Conservation (phyloP, 192 early-diverging fungal species). For the Rhizoclosmatium sp. region DNA sequence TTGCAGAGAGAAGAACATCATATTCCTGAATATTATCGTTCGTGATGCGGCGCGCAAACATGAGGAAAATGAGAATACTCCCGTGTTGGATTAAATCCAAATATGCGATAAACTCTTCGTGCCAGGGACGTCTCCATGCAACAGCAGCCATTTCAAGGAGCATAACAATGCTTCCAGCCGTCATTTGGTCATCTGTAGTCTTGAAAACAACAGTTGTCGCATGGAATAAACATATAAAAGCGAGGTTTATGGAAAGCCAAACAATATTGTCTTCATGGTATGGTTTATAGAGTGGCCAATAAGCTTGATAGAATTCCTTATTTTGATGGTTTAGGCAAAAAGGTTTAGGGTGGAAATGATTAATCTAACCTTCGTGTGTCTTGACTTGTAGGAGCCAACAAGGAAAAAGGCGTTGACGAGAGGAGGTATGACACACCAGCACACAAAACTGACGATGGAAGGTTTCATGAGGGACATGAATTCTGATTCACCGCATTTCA, state of each 20-base stretch:
- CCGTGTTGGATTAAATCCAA: conserved; percentile 3
- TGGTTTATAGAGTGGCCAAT: conserved; percentile 10
- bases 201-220: neutral
- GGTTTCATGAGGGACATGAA: neutral
- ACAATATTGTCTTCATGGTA: neutral
- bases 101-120: neutral
- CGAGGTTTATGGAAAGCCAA: conserved; percentile 11
- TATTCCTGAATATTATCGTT: neutral
- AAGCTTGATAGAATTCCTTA: neutral
- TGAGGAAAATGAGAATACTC: neutral
- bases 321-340: neutral
- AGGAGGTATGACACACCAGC: conserved; percentile 8
- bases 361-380: no score
- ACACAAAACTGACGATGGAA: neutral
- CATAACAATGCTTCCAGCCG: conserved; percentile 5
- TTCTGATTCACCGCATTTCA: neutral
- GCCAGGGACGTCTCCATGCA: conserved; percentile 12
- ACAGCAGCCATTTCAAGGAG: conserved; percentile 3
- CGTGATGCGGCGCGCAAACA: neutral
- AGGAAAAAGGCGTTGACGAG: neutral
- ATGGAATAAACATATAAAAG: neutral
- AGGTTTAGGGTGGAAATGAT: no score
- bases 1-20: neutral
- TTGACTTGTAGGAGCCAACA: no score
- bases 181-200: neutral